These are phyloP conservation scores for Syzygium syzygioides DNA, from an alignment of 441 rosid genomes.

Conservation along the genomic window DNA sequence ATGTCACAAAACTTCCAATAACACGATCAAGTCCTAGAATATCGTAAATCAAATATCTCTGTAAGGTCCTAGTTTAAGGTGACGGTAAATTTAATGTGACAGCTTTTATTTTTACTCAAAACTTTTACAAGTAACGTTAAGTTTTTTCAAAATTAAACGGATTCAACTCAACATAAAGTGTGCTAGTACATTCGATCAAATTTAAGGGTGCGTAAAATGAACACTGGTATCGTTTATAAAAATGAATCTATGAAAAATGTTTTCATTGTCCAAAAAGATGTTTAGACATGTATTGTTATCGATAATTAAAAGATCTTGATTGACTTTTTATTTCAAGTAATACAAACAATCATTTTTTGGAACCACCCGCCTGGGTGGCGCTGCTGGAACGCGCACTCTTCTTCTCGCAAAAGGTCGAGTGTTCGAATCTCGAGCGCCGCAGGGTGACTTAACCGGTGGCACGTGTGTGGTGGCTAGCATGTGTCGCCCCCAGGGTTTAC, in stretches of 20 bases:
- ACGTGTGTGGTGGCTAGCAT: too few relatives aligned
- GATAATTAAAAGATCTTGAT: not conserved
- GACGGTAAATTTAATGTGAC: accelerated
- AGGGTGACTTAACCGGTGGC: too few relatives aligned
- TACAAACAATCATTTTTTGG: accelerated
- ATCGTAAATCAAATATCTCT: not conserved
- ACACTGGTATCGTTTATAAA: accelerated
- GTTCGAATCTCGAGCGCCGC: too few relatives aligned
- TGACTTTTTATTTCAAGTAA: not conserved
- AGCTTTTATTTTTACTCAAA: not conserved
- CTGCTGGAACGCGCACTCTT: too few relatives aligned
- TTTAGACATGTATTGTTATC: not conserved
- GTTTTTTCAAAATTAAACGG: not conserved
- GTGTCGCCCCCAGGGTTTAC: too few relatives aligned
- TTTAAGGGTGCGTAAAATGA: not conserved
- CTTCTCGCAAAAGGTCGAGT: too few relatives aligned
- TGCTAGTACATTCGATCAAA: not conserved
- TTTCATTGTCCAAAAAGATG: accelerated
- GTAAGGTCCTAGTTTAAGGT: not conserved
- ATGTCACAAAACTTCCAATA: not conserved
- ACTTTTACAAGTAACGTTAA: not conserved
- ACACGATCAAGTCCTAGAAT: not conserved
- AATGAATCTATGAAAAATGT: not conserved
- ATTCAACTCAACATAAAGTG: not conserved
- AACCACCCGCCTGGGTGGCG: too few relatives aligned